phyloP scores from a whole-genome alignment of 169 alveolate species.

The Neospora caninum region DNA sequence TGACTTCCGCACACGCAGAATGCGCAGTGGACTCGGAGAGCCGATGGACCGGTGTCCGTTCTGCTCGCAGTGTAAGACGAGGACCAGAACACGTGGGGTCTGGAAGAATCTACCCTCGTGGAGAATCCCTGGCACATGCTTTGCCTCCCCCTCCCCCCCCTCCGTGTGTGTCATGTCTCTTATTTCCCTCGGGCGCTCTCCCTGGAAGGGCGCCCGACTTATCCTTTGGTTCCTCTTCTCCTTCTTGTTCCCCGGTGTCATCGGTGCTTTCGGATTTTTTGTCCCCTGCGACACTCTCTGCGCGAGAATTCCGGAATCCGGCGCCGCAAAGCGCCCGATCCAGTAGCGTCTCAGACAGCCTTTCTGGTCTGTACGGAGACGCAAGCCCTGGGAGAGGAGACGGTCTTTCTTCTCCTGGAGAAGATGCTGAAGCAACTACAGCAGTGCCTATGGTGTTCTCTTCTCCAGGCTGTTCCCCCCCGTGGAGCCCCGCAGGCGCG shows the following conservation, averaged over 20 bases:
- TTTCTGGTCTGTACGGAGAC: neutral
- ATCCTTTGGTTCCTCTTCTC: neutral
- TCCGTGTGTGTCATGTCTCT: neutral
- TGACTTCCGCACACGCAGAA: too few species aligned
- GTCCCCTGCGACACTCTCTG: neutral
- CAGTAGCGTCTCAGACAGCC: neutral
- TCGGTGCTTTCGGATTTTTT: neutral
- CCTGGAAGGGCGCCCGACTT: neutral
- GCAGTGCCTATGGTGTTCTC: conserved; percentile 22
- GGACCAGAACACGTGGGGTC: too few species aligned
- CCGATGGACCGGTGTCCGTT: too few species aligned
- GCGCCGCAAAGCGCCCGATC: neutral
- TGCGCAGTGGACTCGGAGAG: too few species aligned
- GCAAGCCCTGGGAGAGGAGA: neutral
- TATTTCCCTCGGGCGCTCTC: neutral
- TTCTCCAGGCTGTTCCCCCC: conserved; percentile 2
- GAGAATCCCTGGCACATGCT: neutral
- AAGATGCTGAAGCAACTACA: conserved; percentile 34
- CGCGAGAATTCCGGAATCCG: too few species aligned
- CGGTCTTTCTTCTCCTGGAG: neutral
- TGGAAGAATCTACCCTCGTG: neutral
- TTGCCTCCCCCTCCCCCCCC: neutral
- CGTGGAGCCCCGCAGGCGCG: conserved; percentile 24
- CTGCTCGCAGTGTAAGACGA: too few species aligned
- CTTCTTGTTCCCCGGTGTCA: neutral